phyloP scores from a whole-genome alignment of 192 early-diverging fungal genomes.

The Coemansia umbellata region DNA sequence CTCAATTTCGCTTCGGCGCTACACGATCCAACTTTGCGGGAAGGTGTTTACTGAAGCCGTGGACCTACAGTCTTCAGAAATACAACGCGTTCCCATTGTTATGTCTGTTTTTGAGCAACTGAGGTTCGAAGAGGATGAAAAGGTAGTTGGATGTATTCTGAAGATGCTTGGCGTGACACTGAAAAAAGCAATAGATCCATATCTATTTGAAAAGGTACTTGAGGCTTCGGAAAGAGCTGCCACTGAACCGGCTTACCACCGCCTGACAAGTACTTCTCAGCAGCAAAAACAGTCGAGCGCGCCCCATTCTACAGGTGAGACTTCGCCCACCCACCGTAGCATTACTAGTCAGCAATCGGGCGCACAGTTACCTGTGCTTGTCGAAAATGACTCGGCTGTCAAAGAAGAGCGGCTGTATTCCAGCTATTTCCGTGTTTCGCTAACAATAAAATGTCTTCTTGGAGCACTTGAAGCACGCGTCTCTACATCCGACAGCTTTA shows the following conservation, averaged over 20 bases:
- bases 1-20: constrained; percentile 28
- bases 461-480: constrained; percentile 31
- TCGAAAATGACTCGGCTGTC: not conserved
- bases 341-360: not conserved
- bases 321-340: not conserved
- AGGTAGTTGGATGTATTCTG: constrained; percentile 23
- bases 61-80: not conserved
- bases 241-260: constrained; percentile 19
- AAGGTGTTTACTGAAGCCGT: constrained; percentile 11
- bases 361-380: constrained; percentile 2
- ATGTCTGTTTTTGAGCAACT: constrained; percentile 37
- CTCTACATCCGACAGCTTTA: constrained; percentile 20
- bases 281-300: not conserved
- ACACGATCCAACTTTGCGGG: constrained; percentile 20
- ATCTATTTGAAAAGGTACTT: constrained; percentile 13
- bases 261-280: not conserved
- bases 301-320: not conserved
- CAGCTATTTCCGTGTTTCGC: constrained; percentile 29
- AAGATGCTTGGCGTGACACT: constrained; percentile 20
- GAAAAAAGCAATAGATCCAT: constrained; percentile 9
- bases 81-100: constrained; percentile 26
- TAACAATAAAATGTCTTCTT: constrained; percentile 18
- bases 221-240: constrained; percentile 15
- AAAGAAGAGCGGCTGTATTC: constrained; percentile 15
- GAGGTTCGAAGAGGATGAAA: constrained; percentile 29